Evolutionary conservation across 495 filamentous ascomycete genomes (phyloP).

Genomic region (Podospora appendiculata): DNA sequence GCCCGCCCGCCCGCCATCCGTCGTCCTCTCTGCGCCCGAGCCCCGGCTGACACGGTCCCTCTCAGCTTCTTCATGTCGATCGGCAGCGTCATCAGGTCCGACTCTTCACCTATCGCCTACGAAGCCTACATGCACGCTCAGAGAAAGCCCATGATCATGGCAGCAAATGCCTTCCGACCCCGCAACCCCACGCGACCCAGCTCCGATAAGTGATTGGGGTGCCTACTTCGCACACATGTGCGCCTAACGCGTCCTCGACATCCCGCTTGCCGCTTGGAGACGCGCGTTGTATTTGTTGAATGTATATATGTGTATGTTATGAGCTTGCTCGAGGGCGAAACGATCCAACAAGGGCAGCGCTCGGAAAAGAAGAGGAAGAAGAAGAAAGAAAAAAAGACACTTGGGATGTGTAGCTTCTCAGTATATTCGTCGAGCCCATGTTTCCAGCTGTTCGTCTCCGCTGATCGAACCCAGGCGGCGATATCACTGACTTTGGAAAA

Average conservation of each 20-base stretch:
- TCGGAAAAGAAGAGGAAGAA: too few relatives aligned
- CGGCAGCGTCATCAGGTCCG: constrained; percentile 88
- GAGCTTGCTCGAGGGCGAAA: too few relatives aligned
- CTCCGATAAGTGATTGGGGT: constrained; percentile 7
- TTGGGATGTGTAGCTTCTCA: background rate
- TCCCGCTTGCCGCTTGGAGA: background rate
- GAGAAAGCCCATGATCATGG: constrained; percentile 55
- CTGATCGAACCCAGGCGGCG: background rate
- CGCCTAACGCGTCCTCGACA: background rate
- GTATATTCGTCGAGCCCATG: background rate
- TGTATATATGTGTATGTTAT: constrained; percentile 13
- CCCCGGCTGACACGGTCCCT: constrained; percentile 1
- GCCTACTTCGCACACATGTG: background rate
- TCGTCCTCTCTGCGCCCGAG: background rate
- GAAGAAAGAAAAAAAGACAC: background rate
- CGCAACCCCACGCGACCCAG: constrained; percentile 5
- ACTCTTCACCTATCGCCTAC: constrained; percentile 53
- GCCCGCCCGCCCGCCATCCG: background rate
- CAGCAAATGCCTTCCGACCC: constrained; percentile 38
- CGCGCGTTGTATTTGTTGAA: constrained; percentile 13
- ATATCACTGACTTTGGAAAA: background rate
- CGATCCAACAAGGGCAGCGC: too few relatives aligned
- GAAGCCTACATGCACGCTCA: constrained; percentile 56
- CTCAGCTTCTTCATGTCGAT: constrained; percentile 97
- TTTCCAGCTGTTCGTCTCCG: background rate